Base-by-base conservation (phyloP, 2,329 filamentous ascomycete species). In the Calonectria pseudoreteaudii region DNA sequence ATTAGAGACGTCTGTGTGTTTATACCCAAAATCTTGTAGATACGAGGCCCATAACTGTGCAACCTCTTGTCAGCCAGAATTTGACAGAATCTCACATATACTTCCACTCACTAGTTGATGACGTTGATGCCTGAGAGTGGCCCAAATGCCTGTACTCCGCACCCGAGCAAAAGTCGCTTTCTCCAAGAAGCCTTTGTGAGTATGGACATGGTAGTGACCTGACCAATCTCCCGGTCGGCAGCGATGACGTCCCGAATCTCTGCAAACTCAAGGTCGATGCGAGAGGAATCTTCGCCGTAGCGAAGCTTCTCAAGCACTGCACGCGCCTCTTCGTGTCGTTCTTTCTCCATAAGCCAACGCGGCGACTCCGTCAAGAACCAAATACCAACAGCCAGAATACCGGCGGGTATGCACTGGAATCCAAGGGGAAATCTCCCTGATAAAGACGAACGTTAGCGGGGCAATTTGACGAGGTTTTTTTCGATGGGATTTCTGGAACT, bases 141-240 rank as follows among this genome's bases (percentile, higher is more conserved):
- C 1, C 86, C 87, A 69, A 89, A 88, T 1, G 85, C 85, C 75
- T 90, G 87, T 0, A 89, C 83, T 50, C 85, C 86, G 67, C 86
- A 87, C 4, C 86, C 87, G 6, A 90, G 82, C 7, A 88, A 75
- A 23, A 90, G 79, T 20, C 88, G 83, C 72, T 84, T 85, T 66
- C 87, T 83, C 86, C 86, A 88, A 7, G 83, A 83, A 1, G 86
- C 80, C 60, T 85, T 84, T 9, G 83, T 84, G 64, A 88, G 75
- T 56, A 89, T 84, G 5, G 86, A 84, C n/a, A 81, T 83, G 83
- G 86, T 86, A 16, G 84, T 84, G 3, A 83, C 81, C 26, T 84
- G 79, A 6, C 81, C 81, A 4, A 83, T 76, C 49, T 80, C 81
- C 16, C 81, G 79, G 49, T 87, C 85, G 8, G 82, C 79, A n/a